phyloP scores from a whole-genome alignment of 2,329 filamentous ascomycete species.

The Calonectria fujianensis region DNA sequence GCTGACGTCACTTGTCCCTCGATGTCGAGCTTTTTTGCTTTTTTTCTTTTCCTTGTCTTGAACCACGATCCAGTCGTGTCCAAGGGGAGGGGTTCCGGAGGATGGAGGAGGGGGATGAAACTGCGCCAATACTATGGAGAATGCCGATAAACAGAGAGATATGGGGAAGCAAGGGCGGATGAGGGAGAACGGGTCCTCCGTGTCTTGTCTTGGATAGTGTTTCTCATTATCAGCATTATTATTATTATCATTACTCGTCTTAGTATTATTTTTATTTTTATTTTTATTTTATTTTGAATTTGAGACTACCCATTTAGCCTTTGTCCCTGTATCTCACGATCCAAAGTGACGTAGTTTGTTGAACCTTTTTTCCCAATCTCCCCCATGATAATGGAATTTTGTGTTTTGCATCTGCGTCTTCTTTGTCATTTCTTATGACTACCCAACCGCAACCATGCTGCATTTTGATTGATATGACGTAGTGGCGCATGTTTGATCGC shows the following conservation, averaged over 20 bases:
- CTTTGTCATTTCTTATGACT: neutral
- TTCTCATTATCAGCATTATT: neutral
- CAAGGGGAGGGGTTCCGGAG: neutral
- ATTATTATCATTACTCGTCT: neutral
- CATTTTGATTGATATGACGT: conserved; percentile 23
- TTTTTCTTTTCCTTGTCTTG: conserved; percentile 4
- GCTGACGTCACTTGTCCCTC: conserved; percentile 53
- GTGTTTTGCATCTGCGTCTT: neutral
- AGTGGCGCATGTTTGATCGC: neutral
- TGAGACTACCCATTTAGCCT: conserved; percentile 15
- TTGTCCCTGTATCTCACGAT: conserved; percentile 23
- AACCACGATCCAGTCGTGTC: neutral
- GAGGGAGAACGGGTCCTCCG: conserved; percentile 10
- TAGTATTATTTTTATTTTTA: neutral
- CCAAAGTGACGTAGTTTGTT: conserved; percentile 22
- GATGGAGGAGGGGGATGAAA: neutral
- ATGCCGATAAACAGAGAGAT: neutral
- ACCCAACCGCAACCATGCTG: conserved; percentile 7
- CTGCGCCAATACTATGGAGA: conserved; percentile 9
- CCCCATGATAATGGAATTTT: conserved; percentile 6
- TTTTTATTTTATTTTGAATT: conserved; percentile 8
- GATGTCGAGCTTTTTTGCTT: neutral
- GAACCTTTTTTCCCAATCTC: conserved; percentile 5
- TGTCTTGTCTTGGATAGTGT: conserved; percentile 19
- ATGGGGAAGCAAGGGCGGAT: conserved; percentile 5